These are phyloP conservation scores for Cryptococcus depauperatus DNA, from an alignment of 1,284 basidiomycete species.

Conservation along the genomic window DNA sequence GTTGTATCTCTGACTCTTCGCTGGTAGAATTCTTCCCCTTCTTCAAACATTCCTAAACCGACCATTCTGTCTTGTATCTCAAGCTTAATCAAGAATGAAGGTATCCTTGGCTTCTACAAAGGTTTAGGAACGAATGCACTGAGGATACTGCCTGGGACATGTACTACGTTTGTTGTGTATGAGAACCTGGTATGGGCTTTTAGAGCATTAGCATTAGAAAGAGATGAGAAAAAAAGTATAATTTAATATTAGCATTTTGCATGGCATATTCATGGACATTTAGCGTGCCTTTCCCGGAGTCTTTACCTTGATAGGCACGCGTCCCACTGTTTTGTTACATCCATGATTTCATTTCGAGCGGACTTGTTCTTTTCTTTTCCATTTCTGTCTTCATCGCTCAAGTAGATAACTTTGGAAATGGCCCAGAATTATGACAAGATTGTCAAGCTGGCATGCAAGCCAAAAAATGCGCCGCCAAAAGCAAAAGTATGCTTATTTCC, in stretches of 20 bases:
- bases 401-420: too few species aligned
- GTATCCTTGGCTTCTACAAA: constrained; percentile 82
- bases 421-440: constrained; percentile 43
- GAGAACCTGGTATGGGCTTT: constrained; percentile 87
- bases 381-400: too few species aligned
- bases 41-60: constrained; percentile 58
- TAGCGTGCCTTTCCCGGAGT: too few species aligned
- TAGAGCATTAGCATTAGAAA: constrained; percentile 44
- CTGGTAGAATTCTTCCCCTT: constrained; percentile 51
- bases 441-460: constrained; percentile 87
- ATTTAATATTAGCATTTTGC: too few species aligned
- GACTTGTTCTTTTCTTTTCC: too few species aligned
- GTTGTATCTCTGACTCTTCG: neutral
- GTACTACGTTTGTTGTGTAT: constrained; percentile 96
- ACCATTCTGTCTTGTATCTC: constrained; percentile 66
- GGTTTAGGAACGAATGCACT: constrained; percentile 95
- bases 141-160: constrained; percentile 90
- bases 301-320: too few species aligned
- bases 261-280: too few species aligned
- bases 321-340: too few species aligned
- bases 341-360: too few species aligned
- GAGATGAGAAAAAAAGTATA: constrained; percentile 14
- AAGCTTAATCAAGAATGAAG: constrained; percentile 73
- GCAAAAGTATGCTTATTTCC: constrained; percentile 61
- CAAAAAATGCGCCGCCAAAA: constrained; percentile 87